Evolutionary conservation across 108 stramenopile species (phyloP).

Genomic region (Skeletonema marinoi): DNA sequence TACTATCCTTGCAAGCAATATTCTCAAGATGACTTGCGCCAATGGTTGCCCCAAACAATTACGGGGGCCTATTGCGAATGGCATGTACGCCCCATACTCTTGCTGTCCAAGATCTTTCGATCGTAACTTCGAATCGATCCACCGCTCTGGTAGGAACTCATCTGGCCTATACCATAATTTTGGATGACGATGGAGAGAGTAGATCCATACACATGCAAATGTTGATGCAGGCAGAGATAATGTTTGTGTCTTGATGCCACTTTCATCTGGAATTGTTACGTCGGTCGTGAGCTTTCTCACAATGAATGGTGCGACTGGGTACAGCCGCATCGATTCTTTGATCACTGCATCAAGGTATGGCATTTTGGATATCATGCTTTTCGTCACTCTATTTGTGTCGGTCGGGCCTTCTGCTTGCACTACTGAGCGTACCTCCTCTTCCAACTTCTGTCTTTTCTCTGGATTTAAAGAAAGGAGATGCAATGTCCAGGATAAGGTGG

Average conservation of each 20-base stretch:
- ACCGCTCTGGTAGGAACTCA: conserved; percentile 88
- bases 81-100: conserved; percentile 85
- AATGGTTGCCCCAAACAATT: conserved; percentile 94
- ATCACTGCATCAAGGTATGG: conserved; percentile 84
- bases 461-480: conserved; percentile 88
- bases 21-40: conserved; percentile 81
- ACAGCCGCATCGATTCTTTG: conserved; percentile 91
- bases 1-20: conserved; percentile 76
- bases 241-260: conserved; percentile 4
- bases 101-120: conserved; percentile 60
- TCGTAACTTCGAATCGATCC: conserved; percentile 57
- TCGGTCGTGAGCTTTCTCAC: conserved; percentile 75
- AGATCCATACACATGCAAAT: conserved; percentile 91
- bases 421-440: conserved; percentile 59
- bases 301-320: conserved; percentile 94
- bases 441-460: conserved; percentile 59
- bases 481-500: conserved; percentile 92
- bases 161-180: conserved; percentile 85
- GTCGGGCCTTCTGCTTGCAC: not conserved
- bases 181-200: conserved; percentile 89
- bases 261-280: conserved; percentile 36
- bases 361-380: conserved; percentile 57
- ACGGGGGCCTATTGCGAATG: conserved; percentile 89
- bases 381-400: conserved; percentile 33
- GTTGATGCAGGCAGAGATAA: conserved; percentile 70